These are phyloP conservation scores for Lachancea cidri DNA, from an alignment of 805 yeast genomes.

Conservation along the genomic window DNA sequence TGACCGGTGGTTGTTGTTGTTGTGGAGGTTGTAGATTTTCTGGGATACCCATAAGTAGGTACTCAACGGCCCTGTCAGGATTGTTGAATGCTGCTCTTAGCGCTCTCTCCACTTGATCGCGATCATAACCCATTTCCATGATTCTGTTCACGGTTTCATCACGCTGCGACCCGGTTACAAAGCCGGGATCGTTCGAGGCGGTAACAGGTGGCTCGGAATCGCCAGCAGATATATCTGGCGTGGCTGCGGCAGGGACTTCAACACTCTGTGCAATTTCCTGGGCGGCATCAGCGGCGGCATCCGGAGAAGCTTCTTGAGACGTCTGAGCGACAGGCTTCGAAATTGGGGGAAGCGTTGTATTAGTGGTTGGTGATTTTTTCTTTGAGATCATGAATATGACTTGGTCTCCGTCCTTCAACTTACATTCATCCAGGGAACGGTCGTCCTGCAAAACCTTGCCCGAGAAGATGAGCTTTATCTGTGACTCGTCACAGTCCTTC, in stretches of 20 bases:
- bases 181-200: constrained; percentile 45
- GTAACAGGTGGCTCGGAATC: constrained; percentile 26
- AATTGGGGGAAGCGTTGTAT: constrained; percentile 21
- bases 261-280: constrained; percentile 22
- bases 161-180: constrained; percentile 73
- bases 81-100: constrained; percentile 93
- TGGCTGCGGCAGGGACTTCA: constrained; percentile 27
- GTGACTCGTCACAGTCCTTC: constrained; percentile 64
- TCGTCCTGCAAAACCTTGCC: constrained; percentile 87
- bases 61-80: constrained; percentile 97
- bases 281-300: constrained; percentile 24
- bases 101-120: constrained; percentile 83
- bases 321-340: constrained; percentile 23
- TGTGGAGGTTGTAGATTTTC: constrained; percentile 43
- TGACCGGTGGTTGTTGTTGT: constrained; percentile 29
- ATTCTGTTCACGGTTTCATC: constrained; percentile 75
- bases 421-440: constrained; percentile 63
- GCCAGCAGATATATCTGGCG: constrained; percentile 19
- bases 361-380: constrained; percentile 31
- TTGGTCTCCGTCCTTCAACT: constrained; percentile 78
- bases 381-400: constrained; percentile 87
- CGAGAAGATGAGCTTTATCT: constrained; percentile 86
- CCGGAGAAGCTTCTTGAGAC: constrained; percentile 23
- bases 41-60: constrained; percentile 85
- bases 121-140: constrained; percentile 94